phyloP scores from a whole-genome alignment of 2,329 filamentous ascomycete genomes.

The Colletotrichum salicis region DNA sequence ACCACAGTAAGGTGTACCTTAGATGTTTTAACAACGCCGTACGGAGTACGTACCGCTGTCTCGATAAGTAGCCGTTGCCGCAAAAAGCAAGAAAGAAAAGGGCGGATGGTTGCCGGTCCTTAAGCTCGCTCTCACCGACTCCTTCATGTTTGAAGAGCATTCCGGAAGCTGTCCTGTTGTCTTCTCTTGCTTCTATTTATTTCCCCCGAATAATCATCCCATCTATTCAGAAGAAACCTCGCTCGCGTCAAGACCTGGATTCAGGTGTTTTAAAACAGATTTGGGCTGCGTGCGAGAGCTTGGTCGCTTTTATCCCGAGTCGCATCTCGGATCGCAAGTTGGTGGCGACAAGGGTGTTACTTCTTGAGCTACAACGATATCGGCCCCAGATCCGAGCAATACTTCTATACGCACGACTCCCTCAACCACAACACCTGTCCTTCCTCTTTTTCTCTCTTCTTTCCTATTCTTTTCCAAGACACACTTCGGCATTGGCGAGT shows the following conservation, averaged over 20 bases:
- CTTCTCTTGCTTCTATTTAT: background rate
- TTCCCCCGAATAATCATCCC: background rate
- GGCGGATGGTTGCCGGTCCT: background rate
- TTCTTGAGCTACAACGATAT: slow-evolving; percentile 29
- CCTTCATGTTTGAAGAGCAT: background rate
- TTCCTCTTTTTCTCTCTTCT: background rate
- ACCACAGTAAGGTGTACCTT: too few species aligned
- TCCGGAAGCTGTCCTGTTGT: background rate
- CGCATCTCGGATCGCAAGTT: slow-evolving; percentile 12
- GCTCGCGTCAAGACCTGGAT: background rate
- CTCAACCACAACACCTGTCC: background rate
- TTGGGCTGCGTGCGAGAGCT: slow-evolving; percentile 4
- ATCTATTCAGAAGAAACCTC: background rate
- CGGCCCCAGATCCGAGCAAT: slow-evolving; percentile 31
- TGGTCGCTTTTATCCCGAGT: slow-evolving; percentile 19
- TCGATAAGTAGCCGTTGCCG: background rate
- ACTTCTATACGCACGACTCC: slow-evolving; percentile 22
- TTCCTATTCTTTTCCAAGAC: background rate
- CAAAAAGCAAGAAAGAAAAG: background rate
- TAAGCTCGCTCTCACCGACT: slow-evolving; percentile 17
- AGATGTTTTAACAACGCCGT: background rate
- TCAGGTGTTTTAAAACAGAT: background rate
- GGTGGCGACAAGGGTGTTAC: slow-evolving; percentile 31
- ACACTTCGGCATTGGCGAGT: background rate
- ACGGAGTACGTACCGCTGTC: background rate